These are phyloP conservation scores for Boletus albobrunnescens DNA, from an alignment of 1,284 basidiomycete genomes.

Conservation along the genomic window DNA sequence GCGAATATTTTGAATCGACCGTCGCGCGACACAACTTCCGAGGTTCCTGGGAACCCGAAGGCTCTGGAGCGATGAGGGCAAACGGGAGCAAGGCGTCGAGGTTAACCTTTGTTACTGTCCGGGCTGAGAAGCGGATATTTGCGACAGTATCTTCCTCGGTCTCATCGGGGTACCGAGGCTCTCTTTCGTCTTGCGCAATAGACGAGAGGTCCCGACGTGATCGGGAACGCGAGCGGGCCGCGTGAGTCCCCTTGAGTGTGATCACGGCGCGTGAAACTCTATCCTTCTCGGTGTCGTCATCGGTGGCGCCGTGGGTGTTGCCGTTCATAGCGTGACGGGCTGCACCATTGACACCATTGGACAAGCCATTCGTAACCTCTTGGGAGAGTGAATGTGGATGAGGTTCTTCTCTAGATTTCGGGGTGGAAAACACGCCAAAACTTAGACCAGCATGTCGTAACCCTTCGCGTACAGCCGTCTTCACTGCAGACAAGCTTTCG, in stretches of 20 bases:
- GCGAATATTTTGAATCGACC: slow-evolving; percentile 18
- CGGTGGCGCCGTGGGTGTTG: slow-evolving; percentile 25
- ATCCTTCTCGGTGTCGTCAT: slow-evolving; percentile 45
- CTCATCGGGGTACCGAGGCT: slow-evolving; percentile 48
- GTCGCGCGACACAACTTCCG: slow-evolving; percentile 21
- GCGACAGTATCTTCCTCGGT: slow-evolving; percentile 59
- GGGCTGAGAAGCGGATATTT: slow-evolving; percentile 71
- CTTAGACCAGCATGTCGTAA: slow-evolving; percentile 60
- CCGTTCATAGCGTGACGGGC: slow-evolving; percentile 23
- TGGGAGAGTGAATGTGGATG: slow-evolving; percentile 12
- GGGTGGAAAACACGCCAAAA: slow-evolving; percentile 68
- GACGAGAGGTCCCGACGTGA: slow-evolving; percentile 59
- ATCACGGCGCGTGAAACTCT: slow-evolving; percentile 66
- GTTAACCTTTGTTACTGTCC: slow-evolving; percentile 54
- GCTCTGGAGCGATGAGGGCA: slow-evolving; percentile 71
- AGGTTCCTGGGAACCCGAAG: slow-evolving; percentile 37
- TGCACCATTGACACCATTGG: slow-evolving; percentile 26
- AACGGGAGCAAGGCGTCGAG: slow-evolving; percentile 62
- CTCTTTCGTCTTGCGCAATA: slow-evolving; percentile 51
- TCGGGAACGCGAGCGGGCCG: slow-evolving; percentile 64
- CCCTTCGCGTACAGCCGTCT: slow-evolving; percentile 62
- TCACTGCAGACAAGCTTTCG: slow-evolving; percentile 59
- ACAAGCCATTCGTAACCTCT: slow-evolving; percentile 24
- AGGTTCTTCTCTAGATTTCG: slow-evolving; percentile 23
- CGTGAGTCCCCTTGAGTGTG: slow-evolving; percentile 49